Evolutionary conservation across 305 asterid species (phyloP).

Genomic region (Lippia alba): DNA sequence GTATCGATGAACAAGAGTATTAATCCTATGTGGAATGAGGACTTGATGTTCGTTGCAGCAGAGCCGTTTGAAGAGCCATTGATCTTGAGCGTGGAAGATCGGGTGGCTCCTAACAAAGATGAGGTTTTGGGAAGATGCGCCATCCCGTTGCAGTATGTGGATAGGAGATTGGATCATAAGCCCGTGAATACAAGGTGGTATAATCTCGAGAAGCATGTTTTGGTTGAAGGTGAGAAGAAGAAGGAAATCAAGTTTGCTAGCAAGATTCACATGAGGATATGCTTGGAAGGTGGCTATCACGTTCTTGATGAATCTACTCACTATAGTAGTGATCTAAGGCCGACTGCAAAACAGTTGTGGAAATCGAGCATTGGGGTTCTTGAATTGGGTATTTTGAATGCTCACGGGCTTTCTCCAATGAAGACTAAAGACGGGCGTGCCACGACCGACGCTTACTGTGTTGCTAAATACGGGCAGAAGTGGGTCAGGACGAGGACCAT

Average conservation of each 20-base stretch:
- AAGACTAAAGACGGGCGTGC: constrained; percentile 67
- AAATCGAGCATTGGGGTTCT: constrained; percentile 71
- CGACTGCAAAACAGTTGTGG: constrained; percentile 75
- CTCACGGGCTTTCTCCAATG: constrained; percentile 69
- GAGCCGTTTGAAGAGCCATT: constrained; percentile 81
- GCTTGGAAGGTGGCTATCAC: constrained; percentile 80
- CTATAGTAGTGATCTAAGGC: constrained; percentile 76
- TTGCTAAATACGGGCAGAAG: constrained; percentile 78
- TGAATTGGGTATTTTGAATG: constrained; percentile 68
- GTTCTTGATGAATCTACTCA: constrained; percentile 77
- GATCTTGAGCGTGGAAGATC: constrained; percentile 66
- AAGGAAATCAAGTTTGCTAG: constrained; percentile 72
- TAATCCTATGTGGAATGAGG: constrained; percentile 82
- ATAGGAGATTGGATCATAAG: constrained; percentile 66
- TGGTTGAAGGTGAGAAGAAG: constrained; percentile 64
- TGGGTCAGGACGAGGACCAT: constrained; percentile 82
- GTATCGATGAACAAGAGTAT: constrained; percentile 61
- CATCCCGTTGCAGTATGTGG: constrained; percentile 60
- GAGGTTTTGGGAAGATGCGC: constrained; percentile 66
- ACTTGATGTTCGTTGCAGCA: constrained; percentile 79
- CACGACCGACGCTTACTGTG: constrained; percentile 76
- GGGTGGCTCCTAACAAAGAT: constrained; percentile 67
- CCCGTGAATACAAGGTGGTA: constrained; percentile 64
- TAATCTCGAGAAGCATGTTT: constrained; percentile 65
- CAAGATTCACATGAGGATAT: constrained; percentile 67